Base-by-base conservation (phyloP, 345 rosid species). In the Clausena lansium region DNA sequence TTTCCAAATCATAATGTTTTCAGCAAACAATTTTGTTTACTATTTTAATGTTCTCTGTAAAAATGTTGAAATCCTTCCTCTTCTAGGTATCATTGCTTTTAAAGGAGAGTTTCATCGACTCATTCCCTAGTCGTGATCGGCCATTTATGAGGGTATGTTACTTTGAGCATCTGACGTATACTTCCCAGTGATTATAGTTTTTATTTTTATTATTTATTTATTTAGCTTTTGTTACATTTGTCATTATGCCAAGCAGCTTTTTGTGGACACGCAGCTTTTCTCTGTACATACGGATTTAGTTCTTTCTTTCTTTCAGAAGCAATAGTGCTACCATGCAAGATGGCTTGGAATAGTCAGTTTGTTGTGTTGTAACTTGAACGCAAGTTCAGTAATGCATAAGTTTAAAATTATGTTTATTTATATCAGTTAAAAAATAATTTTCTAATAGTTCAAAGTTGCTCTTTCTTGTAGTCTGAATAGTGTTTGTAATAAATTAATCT, bases 221-320 rank as follows among this genome's bases (percentile, higher is more conserved):
- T 52, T 52, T 52, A 15, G 57, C 9, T n/a, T 9, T 54, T 70
- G 3, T 17, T 62, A 30, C 32, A 24, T 60, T 22, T 35, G 45
- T 54, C 5, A 9, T 58, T 69, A 8, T 79, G 71, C 55, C 50
- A 45, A 54, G 57, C 97, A 93, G 97, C 90, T 79, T 69, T 93
- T 93, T 36, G 86, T 91, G 88, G 99, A 93, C 79, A 95, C 99
- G 14, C 99, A 95, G 79, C 94, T 93, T 84, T 95, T 95, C 90
- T 90, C 98, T 70, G 97, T 93, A 81, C 98, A 92, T 78, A 95
- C 99, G 58, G 98, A 95, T 90, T 93, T 89, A 20, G 93, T 90
- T 72, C 99, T 91, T 73, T 93, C 99, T 24, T 93, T 88, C 81
- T 86, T 90, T 83, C 99, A 95, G 89, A 95, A 93, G 91, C 94